Evolutionary conservation across 148 eudicot species (phyloP), one percentile per base, ranked within the genome.

Genomic region (Dianthus caryophyllus): DNA sequence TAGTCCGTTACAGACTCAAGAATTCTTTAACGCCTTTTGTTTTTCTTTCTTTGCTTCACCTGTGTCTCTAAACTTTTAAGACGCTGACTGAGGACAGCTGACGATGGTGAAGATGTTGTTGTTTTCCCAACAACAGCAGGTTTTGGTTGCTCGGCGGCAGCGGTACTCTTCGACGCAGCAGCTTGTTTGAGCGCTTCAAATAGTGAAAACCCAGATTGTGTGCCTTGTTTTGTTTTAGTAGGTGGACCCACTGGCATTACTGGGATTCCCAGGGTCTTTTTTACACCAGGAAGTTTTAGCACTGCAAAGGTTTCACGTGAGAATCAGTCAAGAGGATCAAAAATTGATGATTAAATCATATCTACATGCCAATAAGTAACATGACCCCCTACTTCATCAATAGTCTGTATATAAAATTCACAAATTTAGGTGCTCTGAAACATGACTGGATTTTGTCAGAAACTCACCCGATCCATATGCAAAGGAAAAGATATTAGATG

Each of bases 401-500:
- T n/a, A n/a, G n/a, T n/a, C n/a, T n/a, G n/a, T n/a, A n/a, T n/a
- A n/a, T n/a, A n/a, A n/a, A n/a, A n/a, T n/a, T n/a, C n/a, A n/a
- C n/a, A 56, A 41, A 60, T 41, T 17, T 33, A 7, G 7, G 38
- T 48, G 63, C 58, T 10, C n/a, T 56, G 9, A 33, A 7, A 2
- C 38, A 33, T 0, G 22, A 26, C 15, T 14, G 21, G 27, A 52
- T 31, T n/a, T 3, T 11, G 73, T 51, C 5, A 12, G 30, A 65
- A 75, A 73, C 90, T 78, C 68, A 88, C 98, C 88, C 55, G 82
- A 51, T 71, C 97, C 97, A 64, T 94, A 94, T 8, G 78, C 60
- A 53, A 94, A 91, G 17, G 97, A 90, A 81, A 89, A 94, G 13
- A 88, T 15, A 82, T 90, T 94, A 30, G 98, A 83, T 59, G 98